Percentiles rank a stretch among this genome's conserved stretches.
These are phyloP conservation scores for Odontarrhena argentea DNA, from an alignment of 345 rosid genomes.

Conservation along the genomic window DNA sequence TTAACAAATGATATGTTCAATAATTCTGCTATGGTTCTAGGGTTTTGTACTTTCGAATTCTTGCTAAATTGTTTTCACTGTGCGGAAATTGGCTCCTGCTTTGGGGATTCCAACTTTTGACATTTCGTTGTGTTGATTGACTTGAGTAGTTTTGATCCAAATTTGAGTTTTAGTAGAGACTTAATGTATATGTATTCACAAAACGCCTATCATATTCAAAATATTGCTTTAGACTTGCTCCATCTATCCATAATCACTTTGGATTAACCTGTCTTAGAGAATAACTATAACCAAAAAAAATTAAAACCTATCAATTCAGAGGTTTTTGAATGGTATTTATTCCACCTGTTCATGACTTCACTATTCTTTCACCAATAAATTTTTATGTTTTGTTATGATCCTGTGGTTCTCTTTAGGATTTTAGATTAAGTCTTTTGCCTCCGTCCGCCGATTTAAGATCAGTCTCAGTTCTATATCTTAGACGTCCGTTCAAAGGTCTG, in stretches of 20 bases:
- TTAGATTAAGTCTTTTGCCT: no score
- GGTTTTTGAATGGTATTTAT: no score
- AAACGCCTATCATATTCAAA: neutral
- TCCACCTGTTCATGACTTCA: no score
- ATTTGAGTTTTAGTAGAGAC: constrained; percentile 5
- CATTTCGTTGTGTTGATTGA: neutral
- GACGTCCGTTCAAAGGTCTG: no score
- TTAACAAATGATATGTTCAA: neutral
- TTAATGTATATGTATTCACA: neutral
- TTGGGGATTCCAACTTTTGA: neutral
- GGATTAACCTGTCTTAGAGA: neutral
- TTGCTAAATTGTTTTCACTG: neutral
- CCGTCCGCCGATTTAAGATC: no score
- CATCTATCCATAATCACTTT: neutral
- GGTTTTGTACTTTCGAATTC: neutral
- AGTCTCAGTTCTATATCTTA: no score
- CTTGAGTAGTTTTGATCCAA: constrained; percentile 1
- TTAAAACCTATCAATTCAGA: no score
- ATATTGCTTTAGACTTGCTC: neutral
- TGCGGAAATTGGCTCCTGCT: neutral
- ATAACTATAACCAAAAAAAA: neutral
- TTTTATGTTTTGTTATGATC: no score
- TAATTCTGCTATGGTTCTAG: constrained; percentile 1
- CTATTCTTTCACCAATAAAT: no score
- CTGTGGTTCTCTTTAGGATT: no score